These are phyloP conservation scores for Colletotrichum sp. DNA, from an alignment of 2,329 filamentous ascomycete species.

Conservation along the genomic window DNA sequence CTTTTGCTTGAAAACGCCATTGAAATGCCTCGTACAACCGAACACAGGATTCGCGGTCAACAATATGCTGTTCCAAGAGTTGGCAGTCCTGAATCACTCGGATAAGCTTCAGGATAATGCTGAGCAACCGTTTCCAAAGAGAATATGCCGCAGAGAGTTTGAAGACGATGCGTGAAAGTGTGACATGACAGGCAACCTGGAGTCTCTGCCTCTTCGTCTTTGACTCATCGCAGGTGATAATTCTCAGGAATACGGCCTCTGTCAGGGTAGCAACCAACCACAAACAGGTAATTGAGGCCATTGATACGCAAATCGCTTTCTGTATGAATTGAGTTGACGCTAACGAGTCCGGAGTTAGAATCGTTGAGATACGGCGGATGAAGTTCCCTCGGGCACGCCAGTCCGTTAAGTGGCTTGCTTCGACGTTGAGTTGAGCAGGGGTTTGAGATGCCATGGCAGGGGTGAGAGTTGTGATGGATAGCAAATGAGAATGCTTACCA, in stretches of 20 bases:
- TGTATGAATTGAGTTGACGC: neutral
- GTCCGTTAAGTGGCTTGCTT: neutral
- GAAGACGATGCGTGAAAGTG: neutral
- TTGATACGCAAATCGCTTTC: neutral
- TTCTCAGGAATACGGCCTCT: neutral
- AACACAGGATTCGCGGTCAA: neutral
- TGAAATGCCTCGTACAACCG: neutral
- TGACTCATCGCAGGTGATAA: neutral
- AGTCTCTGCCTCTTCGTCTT: neutral
- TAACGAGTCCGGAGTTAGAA: neutral
- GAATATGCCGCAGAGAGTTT: neutral
- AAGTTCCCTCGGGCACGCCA: neutral
- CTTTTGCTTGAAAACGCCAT: neutral
- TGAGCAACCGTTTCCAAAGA: neutral
- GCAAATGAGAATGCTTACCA: neutral
- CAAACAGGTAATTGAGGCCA: neutral
- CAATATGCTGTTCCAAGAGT: neutral
- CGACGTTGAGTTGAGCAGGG: neutral
- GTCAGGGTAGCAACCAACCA: neutral
- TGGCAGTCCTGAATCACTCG: neutral
- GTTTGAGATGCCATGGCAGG: neutral
- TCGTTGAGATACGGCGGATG: neutral
- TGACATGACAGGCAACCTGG: neutral
- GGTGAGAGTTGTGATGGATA: neutral
- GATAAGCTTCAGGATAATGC: neutral